A percentile compares a stretch with the other conserved stretches of the same genome.
These are phyloP conservation scores for Vinca major DNA, from an alignment of 305 asterid genomes.

Conservation along the genomic window DNA sequence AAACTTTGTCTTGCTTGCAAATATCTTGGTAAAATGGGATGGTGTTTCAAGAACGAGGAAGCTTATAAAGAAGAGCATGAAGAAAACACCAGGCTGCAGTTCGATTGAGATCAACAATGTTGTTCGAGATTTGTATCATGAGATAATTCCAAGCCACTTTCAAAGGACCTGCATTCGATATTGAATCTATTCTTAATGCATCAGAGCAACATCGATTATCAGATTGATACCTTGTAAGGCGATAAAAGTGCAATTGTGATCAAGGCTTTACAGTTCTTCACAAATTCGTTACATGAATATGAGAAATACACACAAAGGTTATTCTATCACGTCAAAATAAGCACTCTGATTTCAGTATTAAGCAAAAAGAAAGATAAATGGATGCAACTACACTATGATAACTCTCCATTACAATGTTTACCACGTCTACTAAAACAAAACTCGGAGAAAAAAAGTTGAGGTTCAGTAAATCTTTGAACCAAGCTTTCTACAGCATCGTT, in stretches of 20 bases:
- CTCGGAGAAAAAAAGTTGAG: background rate
- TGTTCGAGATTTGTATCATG: conserved; percentile 61
- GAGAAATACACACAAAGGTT: background rate
- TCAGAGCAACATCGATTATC: conserved; percentile 26
- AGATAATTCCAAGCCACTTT: conserved; percentile 47
- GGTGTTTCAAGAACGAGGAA: conserved; percentile 66
- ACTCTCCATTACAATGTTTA: background rate
- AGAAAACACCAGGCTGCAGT: conserved; percentile 70
- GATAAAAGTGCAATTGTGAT: background rate
- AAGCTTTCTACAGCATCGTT: background rate
- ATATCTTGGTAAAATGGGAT: conserved; percentile 66
- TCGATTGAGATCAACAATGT: conserved; percentile 47
- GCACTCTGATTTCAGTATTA: background rate
- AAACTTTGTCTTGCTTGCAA: conserved; percentile 60
- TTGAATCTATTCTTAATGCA: conserved; percentile 42
- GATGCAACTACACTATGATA: background rate
- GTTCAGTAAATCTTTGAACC: background rate
- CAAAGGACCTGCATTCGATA: conserved; percentile 31
- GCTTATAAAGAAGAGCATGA: conserved; percentile 53
- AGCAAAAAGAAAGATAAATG: background rate
- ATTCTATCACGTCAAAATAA: background rate
- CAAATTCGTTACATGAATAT: background rate
- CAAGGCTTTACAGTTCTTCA: background rate
- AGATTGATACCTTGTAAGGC: conserved; percentile 20
- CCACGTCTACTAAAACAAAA: background rate